Base-by-base conservation (phyloP, 2,329 filamentous ascomycete species). In the Akanthomyces uredinophilus region DNA sequence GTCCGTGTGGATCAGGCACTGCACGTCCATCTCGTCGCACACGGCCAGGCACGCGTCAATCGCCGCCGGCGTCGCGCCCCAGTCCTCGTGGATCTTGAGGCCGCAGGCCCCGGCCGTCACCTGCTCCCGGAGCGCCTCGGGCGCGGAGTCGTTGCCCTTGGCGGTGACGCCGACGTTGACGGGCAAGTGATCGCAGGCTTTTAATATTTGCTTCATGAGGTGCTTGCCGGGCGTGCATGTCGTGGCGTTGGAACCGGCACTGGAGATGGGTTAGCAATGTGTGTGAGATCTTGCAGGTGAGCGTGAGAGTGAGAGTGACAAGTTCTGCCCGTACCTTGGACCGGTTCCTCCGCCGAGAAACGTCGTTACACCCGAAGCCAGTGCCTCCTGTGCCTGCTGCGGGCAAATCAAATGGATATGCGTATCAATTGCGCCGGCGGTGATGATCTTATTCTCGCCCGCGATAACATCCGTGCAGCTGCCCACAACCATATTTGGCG, bases 401-500 rank as follows among this genome's bases (percentile, higher is more conserved):
- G 94, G 94, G 71, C 93, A 97, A 72, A 98, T 97, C 70, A 94
- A 91, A 74, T 98, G 94, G 65, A 96, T 92, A 69, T 97, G 93
- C 4, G 89, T 86, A 74, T 98, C 94, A 65, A 96, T 86, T 1
- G 90, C 94, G 67, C 94, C 94, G 1, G 92, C 90, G 0, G 94
- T 98, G 59, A 98, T 78, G 65, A 98, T 97, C 77, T 91, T 91
- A 68, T 90, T 87, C 77, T 98, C 94, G 16, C 87, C 93, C 20
- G 94, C 92, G 71, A 98, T 87, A 24, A 97, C 91, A 78, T 98
- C 94, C 0, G 94, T 98, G 67, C 90, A 91, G 65, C 88, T 89
- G 13, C 94, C 94, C 11, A 97, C 86, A 1, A 96, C 79, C 87
- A 98, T 86, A 61, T 87, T 82, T 0, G 86, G 80, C 63, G 88